Evolutionary conservation across 2,329 filamentous ascomycete genomes (phyloP), one percentile per base, ranked within the genome.

Genomic region (Dactylella cylindrospora): DNA sequence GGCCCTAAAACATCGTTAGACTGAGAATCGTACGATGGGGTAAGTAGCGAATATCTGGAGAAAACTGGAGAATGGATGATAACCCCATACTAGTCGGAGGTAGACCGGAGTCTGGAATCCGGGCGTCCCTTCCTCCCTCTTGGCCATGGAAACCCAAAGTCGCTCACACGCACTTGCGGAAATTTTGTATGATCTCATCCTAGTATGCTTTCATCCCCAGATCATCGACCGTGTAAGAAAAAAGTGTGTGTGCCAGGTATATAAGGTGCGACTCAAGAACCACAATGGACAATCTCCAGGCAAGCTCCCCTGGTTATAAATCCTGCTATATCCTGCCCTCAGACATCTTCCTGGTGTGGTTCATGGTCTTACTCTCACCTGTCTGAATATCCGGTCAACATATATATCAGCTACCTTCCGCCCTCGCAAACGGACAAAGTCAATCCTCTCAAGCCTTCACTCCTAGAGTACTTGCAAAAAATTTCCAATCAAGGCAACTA

Each of bases 151-250:
- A 47, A 31, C 41, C 49, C 23, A 46, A 41, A 23, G 20, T 43
- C 31, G 35, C 46, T 44, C 26, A 41, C 7, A 44, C 49, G 57
- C 57, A 62, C 57, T 62, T 62, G 57, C 57, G 57, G 57, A 62
- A 62, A 62, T 62, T 62, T 62, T 54, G 49, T 49, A 62, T 62
- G 57, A 54, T 54, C 49, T 54, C 57, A 62, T 62, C 57, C 55
- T 49, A 39, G 55, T 61, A n/a, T 44, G 35, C 55, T 53, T 61
- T 53, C 55, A 61, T 61, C 55, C 55, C 57, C 49, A 54, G 57
- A 54, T 62, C 57, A 43, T 25, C 43, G 44, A 23, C 29, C 41
- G n/a, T n/a, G n/a, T n/a, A n/a, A n/a, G n/a, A n/a, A 29, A 33
- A 38, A 28, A 36, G 36, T 49, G 57, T 54, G 49, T 49, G 49